Conservation (phyloP, 106 monocot species). For the Vanilla planifolia region DNA sequence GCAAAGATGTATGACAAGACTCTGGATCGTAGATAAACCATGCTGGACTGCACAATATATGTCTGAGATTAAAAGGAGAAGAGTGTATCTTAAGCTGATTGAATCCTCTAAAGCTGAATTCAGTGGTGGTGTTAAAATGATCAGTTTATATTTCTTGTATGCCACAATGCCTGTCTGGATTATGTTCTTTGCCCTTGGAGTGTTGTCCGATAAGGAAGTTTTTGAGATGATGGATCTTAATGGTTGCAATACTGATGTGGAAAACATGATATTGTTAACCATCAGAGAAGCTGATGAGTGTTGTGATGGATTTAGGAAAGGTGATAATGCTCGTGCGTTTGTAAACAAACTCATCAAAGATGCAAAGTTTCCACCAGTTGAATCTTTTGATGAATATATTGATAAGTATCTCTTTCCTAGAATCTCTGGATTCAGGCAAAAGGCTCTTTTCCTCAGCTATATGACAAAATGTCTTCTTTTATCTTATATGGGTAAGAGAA, state of each 20-base stretch:
- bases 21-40: constrained; percentile 75
- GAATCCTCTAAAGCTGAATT: constrained; percentile 42
- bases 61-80: constrained; percentile 43
- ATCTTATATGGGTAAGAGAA: constrained; percentile 60
- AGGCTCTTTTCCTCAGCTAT: constrained; percentile 79
- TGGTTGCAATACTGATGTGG: constrained; percentile 28
- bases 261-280: constrained; percentile 58
- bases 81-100: constrained; percentile 56
- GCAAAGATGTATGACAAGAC: constrained; percentile 54
- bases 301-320: constrained; percentile 49
- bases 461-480: constrained; percentile 81
- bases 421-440: constrained; percentile 45
- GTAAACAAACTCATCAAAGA: constrained; percentile 45
- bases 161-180: constrained; percentile 73
- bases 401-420: constrained; percentile 59
- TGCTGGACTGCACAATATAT: constrained; percentile 49
- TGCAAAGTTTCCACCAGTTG: constrained; percentile 74
- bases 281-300: constrained; percentile 58
- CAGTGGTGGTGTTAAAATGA: constrained; percentile 32
- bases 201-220: constrained; percentile 78
- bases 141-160: constrained; percentile 63
- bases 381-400: constrained; percentile 71
- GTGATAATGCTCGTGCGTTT: constrained; percentile 49
- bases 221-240: constrained; percentile 79
- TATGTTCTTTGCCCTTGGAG: constrained; percentile 91